Conservation (phyloP, 2,329 filamentous ascomycete genomes). For the Pyrenochaeta sp. region DNA sequence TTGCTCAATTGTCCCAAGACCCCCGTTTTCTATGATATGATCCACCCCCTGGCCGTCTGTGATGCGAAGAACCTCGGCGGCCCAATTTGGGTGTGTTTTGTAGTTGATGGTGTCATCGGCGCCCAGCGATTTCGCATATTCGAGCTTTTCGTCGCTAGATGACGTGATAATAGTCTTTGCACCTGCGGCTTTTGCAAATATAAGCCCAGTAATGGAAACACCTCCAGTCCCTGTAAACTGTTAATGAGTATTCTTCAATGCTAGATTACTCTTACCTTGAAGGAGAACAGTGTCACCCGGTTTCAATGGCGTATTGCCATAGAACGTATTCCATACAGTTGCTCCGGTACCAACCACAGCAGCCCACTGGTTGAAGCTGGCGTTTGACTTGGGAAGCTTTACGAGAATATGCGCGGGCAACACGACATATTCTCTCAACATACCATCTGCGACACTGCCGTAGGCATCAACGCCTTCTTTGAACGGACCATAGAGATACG, state of each 20-base stretch:
- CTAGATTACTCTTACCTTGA: conserved; percentile 12
- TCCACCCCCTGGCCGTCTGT: conserved; percentile 58
- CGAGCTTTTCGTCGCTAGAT: conserved; percentile 61
- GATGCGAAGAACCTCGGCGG: conserved; percentile 53
- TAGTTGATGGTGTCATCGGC: conserved; percentile 62
- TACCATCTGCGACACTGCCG: conserved; percentile 13
- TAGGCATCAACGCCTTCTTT: conserved; percentile 4
- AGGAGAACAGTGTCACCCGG: conserved; percentile 19
- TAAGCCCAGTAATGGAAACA: conserved; percentile 41
- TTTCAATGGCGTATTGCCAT: conserved; percentile 15
- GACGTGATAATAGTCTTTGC: conserved; percentile 59
- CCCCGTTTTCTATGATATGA: conserved; percentile 54
- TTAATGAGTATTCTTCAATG: neutral
- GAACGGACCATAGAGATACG: conserved; percentile 7
- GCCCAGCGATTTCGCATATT: conserved; percentile 50
- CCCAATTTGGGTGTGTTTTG: conserved; percentile 57
- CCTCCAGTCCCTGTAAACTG: conserved; percentile 48
- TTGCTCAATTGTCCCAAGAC: conserved; percentile 48
- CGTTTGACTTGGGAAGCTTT: conserved; percentile 7
- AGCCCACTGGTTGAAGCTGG: too few relatives aligned
- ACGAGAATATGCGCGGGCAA: conserved; percentile 15
- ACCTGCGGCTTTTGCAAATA: conserved; percentile 50
- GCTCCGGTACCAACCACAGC: conserved; percentile 22
- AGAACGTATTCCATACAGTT: conserved; percentile 28
- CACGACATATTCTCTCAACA: conserved; percentile 17